Percentiles rank a stretch among this genome's conserved stretches.
Evolutionary conservation across 345 rosid genomes (phyloP).

Genomic region (Aquilaria sinensis): DNA sequence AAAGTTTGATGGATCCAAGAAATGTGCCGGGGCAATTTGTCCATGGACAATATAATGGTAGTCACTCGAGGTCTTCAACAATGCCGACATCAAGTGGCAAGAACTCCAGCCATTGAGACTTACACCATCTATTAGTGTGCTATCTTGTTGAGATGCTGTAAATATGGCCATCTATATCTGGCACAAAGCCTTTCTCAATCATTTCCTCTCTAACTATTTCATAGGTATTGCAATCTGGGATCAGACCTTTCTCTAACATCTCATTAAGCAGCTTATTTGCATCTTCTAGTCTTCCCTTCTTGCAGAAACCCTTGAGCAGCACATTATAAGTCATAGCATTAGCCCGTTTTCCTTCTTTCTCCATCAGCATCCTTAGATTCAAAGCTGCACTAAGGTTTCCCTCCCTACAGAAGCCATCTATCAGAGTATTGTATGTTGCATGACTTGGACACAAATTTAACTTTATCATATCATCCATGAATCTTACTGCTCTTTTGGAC

Average conservation of each 20-base stretch:
- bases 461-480: constrained; percentile 46
- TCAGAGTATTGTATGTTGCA: constrained; percentile 59
- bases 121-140: too few relatives aligned
- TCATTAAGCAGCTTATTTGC: constrained; percentile 79
- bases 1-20: too few relatives aligned
- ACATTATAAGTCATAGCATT: constrained; percentile 66
- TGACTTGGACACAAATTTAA: constrained; percentile 58
- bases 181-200: constrained; percentile 80
- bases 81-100: too few relatives aligned
- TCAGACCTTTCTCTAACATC: constrained; percentile 82
- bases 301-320: constrained; percentile 56
- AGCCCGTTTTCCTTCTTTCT: constrained; percentile 55
- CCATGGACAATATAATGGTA: too few relatives aligned
- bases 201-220: constrained; percentile 65
- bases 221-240: constrained; percentile 60
- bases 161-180: constrained; percentile 79
- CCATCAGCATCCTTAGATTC: constrained; percentile 55
- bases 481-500: constrained; percentile 46
- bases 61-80: too few relatives aligned
- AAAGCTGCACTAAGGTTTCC: constrained; percentile 65
- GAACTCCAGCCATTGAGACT: too few relatives aligned
- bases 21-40: too few relatives aligned
- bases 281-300: constrained; percentile 57
- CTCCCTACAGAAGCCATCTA: constrained; percentile 66
- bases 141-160: constrained; percentile 25